phyloP scores from a whole-genome alignment of 371 early-diverging fungal species.

The Zopfochytrium polystomum region DNA sequence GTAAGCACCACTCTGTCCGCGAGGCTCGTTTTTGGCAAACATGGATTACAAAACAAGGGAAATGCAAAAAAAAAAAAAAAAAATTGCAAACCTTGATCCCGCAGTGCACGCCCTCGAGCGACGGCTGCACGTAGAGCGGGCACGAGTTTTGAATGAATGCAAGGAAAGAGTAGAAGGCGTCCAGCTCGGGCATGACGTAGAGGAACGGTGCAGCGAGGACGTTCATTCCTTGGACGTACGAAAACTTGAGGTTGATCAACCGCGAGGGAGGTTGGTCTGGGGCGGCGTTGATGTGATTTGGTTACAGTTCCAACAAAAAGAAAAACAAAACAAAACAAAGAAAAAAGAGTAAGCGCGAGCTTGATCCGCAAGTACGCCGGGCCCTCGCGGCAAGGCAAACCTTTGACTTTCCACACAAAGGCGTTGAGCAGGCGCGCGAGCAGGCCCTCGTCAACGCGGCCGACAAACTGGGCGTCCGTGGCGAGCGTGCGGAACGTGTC shows the following conservation, averaged over 20 bases:
- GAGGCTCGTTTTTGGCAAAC: neutral
- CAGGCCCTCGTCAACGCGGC: constrained; percentile 71
- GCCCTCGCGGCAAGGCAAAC: constrained; percentile 20
- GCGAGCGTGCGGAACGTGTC: constrained; percentile 87
- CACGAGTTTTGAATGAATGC: constrained; percentile 79
- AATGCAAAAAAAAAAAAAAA: constrained; percentile 9
- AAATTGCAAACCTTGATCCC: constrained; percentile 72
- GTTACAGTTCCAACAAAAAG: neutral
- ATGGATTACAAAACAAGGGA: no score
- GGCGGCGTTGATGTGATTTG: neutral
- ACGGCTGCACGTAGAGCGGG: constrained; percentile 89
- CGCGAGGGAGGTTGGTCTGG: constrained; percentile 43
- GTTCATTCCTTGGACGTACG: constrained; percentile 96
- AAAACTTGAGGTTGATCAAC: constrained; percentile 54
- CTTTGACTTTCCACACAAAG: constrained; percentile 67
- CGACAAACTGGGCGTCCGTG: constrained; percentile 72
- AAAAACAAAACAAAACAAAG: neutral
- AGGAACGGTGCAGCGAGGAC: constrained; percentile 89
- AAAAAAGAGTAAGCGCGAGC: neutral
- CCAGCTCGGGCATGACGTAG: constrained; percentile 86
- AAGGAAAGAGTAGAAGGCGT: constrained; percentile 82
- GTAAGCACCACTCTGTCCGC: neutral
- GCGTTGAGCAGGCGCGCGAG: constrained; percentile 83
- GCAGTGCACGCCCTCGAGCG: constrained; percentile 86
- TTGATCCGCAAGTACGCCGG: no score